Evolutionary conservation across 768 basidiomycete species (phyloP).

Genomic region (Crassisporium funariophilum): DNA sequence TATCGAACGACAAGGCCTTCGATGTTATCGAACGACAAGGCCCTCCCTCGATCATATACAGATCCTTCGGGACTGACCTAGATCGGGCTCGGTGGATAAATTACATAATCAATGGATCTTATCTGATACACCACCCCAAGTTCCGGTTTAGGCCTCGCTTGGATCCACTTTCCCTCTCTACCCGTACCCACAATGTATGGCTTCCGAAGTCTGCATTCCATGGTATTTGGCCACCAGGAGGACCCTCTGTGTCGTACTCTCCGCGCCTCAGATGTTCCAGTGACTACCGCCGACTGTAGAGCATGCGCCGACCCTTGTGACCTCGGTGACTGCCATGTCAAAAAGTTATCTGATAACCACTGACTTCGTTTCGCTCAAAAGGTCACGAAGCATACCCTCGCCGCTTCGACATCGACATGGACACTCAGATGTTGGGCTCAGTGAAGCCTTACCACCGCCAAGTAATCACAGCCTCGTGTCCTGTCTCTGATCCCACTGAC

Average conservation of each 20-base stretch:
- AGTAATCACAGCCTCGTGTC: slow-evolving; percentile 37
- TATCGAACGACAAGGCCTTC: not conserved
- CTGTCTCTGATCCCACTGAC: not conserved
- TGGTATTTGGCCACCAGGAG: slow-evolving; percentile 42
- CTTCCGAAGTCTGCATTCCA: slow-evolving; percentile 40
- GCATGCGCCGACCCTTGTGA: slow-evolving; percentile 80
- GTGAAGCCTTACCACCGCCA: slow-evolving; percentile 85
- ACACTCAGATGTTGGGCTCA: slow-evolving; percentile 81
- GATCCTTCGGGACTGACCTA: not conserved
- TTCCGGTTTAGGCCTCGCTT: slow-evolving; percentile 8
- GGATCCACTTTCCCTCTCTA: slow-evolving; percentile 13
- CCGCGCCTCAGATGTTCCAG: slow-evolving; percentile 59
- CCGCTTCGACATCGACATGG: slow-evolving; percentile 78
- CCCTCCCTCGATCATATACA: too few species aligned
- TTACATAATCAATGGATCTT: slow-evolving; percentile 26
- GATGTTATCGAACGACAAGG: too few species aligned
- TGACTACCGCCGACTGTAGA: slow-evolving; percentile 68
- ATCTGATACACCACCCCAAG: slow-evolving; percentile 28
- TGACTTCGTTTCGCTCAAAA: slow-evolving; percentile 30
- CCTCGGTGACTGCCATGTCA: slow-evolving; percentile 44
- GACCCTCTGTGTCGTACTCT: slow-evolving; percentile 53
- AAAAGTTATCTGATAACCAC: slow-evolving; percentile 32
- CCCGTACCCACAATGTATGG: slow-evolving; percentile 35
- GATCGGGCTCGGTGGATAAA: not conserved
- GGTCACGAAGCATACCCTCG: slow-evolving; percentile 76